A percentile compares a stretch with the other conserved stretches of the same genome.
These are phyloP conservation scores for Solanum etuberosum DNA, from an alignment of 257 asterid species.

Conservation along the genomic window DNA sequence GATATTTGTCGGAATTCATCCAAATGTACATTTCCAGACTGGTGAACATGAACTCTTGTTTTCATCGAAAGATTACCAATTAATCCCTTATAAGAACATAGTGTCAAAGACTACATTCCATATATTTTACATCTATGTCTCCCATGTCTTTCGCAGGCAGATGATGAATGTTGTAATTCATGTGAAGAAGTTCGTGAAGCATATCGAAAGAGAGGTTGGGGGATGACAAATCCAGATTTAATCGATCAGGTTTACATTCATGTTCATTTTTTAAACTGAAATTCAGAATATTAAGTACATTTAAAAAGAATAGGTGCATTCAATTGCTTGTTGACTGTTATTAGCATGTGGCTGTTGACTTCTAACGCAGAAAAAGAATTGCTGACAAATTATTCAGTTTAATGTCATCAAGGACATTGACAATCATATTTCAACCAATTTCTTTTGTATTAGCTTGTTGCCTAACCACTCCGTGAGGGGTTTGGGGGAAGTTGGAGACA, in stretches of 20 bases:
- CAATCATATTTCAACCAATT: background rate
- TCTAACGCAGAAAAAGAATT: background rate
- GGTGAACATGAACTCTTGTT: background rate
- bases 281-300: background rate
- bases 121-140: background rate
- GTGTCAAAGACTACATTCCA: background rate
- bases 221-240: conserved; percentile 59
- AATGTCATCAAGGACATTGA: background rate
- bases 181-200: conserved; percentile 99
- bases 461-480: background rate
- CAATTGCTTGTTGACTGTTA: background rate
- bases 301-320: background rate
- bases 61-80: background rate
- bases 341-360: background rate
- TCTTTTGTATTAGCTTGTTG: background rate
- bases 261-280: background rate
- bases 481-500: background rate
- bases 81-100: background rate
- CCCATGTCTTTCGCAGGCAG: conserved; percentile 46
- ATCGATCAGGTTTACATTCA: conserved; percentile 71
- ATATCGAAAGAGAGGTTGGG: conserved; percentile 94
- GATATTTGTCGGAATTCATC: background rate
- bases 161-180: conserved; percentile 87
- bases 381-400: background rate
- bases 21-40: background rate